phyloP scores from a whole-genome alignment of 2,329 filamentous ascomycete species.

The Epicoccum sorghinum region DNA sequence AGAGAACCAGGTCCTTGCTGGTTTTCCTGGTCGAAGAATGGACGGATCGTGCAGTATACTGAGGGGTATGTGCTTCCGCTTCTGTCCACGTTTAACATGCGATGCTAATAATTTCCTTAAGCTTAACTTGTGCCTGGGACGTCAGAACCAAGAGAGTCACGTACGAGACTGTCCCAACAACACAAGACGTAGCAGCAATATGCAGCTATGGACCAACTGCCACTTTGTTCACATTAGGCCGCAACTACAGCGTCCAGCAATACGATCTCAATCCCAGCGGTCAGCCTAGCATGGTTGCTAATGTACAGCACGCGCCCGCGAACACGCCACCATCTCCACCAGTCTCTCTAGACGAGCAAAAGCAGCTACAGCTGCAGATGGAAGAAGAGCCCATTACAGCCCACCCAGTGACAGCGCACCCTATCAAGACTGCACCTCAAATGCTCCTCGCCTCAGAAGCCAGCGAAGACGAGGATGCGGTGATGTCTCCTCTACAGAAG shows the following conservation, averaged over 20 bases:
- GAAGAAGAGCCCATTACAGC: slow-evolving; percentile 40
- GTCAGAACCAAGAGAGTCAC: slow-evolving; percentile 97
- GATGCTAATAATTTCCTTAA: slow-evolving; percentile 36
- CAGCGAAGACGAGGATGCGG: slow-evolving; percentile 67
- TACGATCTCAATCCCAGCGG: slow-evolving; percentile 81
- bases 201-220: slow-evolving; percentile 89
- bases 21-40: slow-evolving; percentile 99
- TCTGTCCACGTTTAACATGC: slow-evolving; percentile 16
- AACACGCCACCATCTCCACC: slow-evolving; percentile 81
- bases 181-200: slow-evolving; percentile 79
- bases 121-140: slow-evolving; percentile 94
- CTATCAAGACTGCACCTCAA: slow-evolving; percentile 36
- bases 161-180: slow-evolving; percentile 84
- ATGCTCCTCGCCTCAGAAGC: slow-evolving; percentile 63
- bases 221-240: slow-evolving; percentile 88
- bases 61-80: slow-evolving; percentile 72
- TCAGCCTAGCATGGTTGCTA: slow-evolving; percentile 77
- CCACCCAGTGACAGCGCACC: slow-evolving; percentile 39
- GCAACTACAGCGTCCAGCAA: slow-evolving; percentile 89
- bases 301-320: slow-evolving; percentile 83
- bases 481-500: slow-evolving; percentile 74
- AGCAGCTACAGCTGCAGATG: slow-evolving; percentile 48
- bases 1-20: slow-evolving; percentile 81
- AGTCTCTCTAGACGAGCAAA: slow-evolving; percentile 76
- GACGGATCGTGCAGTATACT: slow-evolving; percentile 88